Conservation (phyloP, 1,139 yeast species). For the Saccharomyces hybrid region DNA sequence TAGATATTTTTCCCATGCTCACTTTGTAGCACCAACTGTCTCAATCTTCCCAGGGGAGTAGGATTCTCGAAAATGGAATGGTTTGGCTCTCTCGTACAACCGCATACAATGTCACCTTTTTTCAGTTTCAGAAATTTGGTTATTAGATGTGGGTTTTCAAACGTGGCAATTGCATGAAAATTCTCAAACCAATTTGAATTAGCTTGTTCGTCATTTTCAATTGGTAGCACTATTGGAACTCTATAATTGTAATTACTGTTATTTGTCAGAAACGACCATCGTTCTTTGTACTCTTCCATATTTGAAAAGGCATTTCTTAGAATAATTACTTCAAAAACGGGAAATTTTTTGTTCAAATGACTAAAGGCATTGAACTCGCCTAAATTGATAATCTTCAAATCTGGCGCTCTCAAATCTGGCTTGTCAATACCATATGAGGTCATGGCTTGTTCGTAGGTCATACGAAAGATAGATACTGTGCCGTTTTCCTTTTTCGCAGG, state of each 20-base stretch:
- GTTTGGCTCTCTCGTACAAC: conserved; percentile 57
- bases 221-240: conserved; percentile 49
- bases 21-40: conserved; percentile 63
- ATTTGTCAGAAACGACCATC: conserved; percentile 40
- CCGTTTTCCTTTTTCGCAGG: conserved; percentile 20
- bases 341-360: conserved; percentile 36
- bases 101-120: conserved; percentile 69
- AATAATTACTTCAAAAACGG: conserved; percentile 67
- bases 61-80: conserved; percentile 73
- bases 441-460: conserved; percentile 66
- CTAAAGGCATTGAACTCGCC: conserved; percentile 35
- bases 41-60: conserved; percentile 81
- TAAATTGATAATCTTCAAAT: conserved; percentile 45
- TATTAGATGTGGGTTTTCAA: conserved; percentile 34
- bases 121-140: conserved; percentile 37
- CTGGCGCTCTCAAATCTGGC: conserved; percentile 72
- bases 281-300: conserved; percentile 30
- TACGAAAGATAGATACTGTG: conserved; percentile 32
- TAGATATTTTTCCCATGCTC: conserved; percentile 28
- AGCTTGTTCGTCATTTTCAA: conserved; percentile 37
- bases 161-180: conserved; percentile 31
- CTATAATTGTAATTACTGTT: conserved; percentile 47
- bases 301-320: conserved; percentile 43
- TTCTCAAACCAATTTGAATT: conserved; percentile 38
- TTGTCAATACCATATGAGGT: conserved; percentile 81